These are phyloP conservation scores for Diplocarpon mali DNA, from an alignment of 2,329 filamentous ascomycete species.

Conservation along the genomic window DNA sequence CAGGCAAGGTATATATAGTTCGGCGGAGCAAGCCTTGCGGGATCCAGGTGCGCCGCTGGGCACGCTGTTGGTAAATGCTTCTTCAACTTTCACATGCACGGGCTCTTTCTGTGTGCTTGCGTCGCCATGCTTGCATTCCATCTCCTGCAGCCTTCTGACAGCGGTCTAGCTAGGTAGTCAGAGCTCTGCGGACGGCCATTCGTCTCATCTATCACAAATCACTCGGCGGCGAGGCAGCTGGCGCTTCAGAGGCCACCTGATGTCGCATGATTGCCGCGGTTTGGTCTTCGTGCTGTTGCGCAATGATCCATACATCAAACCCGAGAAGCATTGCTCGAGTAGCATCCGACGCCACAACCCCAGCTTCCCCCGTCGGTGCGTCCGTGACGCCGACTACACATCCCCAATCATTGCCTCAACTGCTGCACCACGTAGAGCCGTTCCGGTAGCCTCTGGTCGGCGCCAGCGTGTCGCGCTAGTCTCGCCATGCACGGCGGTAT, in stretches of 20 bases:
- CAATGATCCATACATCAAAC: slow-evolving; percentile 9
- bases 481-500: slow-evolving; percentile 18
- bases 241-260: neutral
- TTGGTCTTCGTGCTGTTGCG: slow-evolving; percentile 10
- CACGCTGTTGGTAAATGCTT: too few species aligned
- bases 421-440: too few species aligned
- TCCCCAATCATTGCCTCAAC: neutral
- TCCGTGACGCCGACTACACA: neutral
- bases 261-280: slow-evolving; percentile 5
- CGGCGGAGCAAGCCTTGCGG: too few species aligned
- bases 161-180: too few species aligned
- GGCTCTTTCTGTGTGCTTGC: too few species aligned
- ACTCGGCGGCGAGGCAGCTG: neutral
- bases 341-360: slow-evolving; percentile 10
- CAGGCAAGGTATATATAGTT: too few species aligned
- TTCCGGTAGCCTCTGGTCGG: too few species aligned
- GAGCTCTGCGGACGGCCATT: slow-evolving; percentile 5
- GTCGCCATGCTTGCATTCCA: too few species aligned
- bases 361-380: slow-evolving; percentile 4
- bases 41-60: too few species aligned
- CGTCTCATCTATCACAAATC: slow-evolving; percentile 8
- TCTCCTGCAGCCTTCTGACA: too few species aligned
- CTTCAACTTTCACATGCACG: too few species aligned
- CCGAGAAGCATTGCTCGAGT: neutral
- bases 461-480: neutral